Percentiles rank a stretch among this genome's conserved stretches.
These are phyloP conservation scores for Candida pseudofarinosa DNA, from an alignment of 805 yeast species.

Conservation along the genomic window DNA sequence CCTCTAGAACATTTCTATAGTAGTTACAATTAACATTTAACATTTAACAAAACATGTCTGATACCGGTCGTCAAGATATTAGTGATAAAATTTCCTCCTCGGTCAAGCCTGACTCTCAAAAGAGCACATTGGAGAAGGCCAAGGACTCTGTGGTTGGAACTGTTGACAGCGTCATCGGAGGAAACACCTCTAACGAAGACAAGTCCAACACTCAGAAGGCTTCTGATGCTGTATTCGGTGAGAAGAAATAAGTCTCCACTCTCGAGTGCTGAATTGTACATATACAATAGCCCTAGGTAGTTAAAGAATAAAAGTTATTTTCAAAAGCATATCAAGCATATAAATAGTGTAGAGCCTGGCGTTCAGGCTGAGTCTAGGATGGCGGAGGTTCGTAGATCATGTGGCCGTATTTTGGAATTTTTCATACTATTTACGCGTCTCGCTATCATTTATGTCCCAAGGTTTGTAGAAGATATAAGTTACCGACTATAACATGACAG, in stretches of 20 bases:
- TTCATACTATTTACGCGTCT: neutral
- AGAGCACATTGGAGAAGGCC: slow-evolving; percentile 32
- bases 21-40: too few species aligned
- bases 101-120: slow-evolving; percentile 40
- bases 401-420: neutral
- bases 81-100: slow-evolving; percentile 35
- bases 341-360: too few species aligned
- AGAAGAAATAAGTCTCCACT: slow-evolving; percentile 22
- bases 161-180: slow-evolving; percentile 35
- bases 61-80: slow-evolving; percentile 41
- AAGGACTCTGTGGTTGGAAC: slow-evolving; percentile 36
- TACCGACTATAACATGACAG: slow-evolving; percentile 26
- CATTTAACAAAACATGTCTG: slow-evolving; percentile 28
- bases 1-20: too few species aligned
- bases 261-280: too few species aligned
- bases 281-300: too few species aligned
- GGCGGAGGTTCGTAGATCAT: too few species aligned
- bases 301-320: too few species aligned
- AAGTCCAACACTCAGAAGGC: slow-evolving; percentile 41
- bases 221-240: slow-evolving; percentile 42
- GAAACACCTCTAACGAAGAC: slow-evolving; percentile 29
- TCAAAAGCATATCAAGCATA: too few species aligned
- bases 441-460: too few species aligned
- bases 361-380: too few species aligned
- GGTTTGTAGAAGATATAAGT: too few species aligned